These are phyloP conservation scores for Echium plantagineum DNA, from an alignment of 257 asterid genomes.

Conservation along the genomic window DNA sequence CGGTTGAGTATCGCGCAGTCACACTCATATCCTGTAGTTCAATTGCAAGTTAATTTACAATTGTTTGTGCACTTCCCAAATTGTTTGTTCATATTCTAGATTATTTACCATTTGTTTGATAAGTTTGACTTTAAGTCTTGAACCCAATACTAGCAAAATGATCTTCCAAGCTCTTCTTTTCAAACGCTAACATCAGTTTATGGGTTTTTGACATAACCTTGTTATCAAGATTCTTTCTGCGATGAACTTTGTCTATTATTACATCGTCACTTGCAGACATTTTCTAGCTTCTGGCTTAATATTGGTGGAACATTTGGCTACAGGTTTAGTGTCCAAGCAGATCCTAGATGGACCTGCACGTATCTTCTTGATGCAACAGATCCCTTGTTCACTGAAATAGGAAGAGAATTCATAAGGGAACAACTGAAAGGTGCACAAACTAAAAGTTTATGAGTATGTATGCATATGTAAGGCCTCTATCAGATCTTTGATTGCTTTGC, in stretches of 20 bases:
- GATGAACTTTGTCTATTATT: too few relatives aligned
- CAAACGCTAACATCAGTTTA: background rate
- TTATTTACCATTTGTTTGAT: too few relatives aligned
- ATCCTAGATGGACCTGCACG: conserved; percentile 83
- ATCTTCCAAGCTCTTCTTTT: too few relatives aligned
- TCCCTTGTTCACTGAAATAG: conserved; percentile 67
- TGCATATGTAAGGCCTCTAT: background rate
- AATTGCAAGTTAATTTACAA: too few relatives aligned
- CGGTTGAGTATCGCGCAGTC: too few relatives aligned
- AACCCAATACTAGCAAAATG: too few relatives aligned
- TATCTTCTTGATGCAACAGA: conserved; percentile 90
- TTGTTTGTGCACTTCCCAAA: too few relatives aligned
- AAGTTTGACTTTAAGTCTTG: too few relatives aligned
- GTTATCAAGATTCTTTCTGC: too few relatives aligned
- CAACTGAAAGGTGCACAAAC: conserved; percentile 47
- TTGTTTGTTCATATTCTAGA: too few relatives aligned
- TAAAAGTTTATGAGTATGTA: background rate
- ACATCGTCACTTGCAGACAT: background rate
- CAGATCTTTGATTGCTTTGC: background rate
- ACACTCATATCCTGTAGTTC: too few relatives aligned
- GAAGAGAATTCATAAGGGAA: conserved; percentile 56
- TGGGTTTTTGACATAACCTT: too few relatives aligned
- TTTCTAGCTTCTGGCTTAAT: background rate
- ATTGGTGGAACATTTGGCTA: conserved; percentile 1
- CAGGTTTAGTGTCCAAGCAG: conserved; percentile 69